These are phyloP conservation scores for Straminergon stramineum DNA, from an alignment of 225 moss, liverwort and hornwort genomes.

Conservation along the genomic window DNA sequence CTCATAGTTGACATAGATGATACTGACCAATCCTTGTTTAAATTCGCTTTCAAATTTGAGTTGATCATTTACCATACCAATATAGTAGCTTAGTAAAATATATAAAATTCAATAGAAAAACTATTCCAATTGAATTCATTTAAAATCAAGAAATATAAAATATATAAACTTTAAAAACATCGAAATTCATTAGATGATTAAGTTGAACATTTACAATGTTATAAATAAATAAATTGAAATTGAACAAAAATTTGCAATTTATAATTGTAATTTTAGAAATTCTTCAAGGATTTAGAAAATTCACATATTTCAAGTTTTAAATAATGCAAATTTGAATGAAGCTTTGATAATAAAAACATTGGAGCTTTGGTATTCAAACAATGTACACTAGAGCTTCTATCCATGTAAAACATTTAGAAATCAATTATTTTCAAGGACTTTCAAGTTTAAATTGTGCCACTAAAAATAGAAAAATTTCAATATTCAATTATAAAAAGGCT, in stretches of 20 bases:
- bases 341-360: background rate
- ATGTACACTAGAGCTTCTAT: background rate
- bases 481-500: background rate
- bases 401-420: background rate
- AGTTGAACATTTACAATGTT: background rate
- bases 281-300: background rate
- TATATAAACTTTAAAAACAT: too few species aligned
- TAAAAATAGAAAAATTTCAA: background rate
- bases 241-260: background rate
- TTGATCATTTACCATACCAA: background rate
- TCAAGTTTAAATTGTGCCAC: rapidly evolving
- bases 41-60: background rate
- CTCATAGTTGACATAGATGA: too few species aligned
- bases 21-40: too few species aligned
- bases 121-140: background rate
- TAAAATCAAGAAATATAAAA: background rate
- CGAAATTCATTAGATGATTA: background rate
- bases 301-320: background rate
- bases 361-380: background rate
- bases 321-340: background rate
- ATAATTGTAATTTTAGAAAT: background rate
- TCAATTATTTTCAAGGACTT: background rate
- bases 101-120: background rate
- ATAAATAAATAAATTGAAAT: background rate
- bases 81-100: background rate